Conservation (phyloP, 495 filamentous ascomycete species). For the Lasiosphaeris hirsuta region DNA sequence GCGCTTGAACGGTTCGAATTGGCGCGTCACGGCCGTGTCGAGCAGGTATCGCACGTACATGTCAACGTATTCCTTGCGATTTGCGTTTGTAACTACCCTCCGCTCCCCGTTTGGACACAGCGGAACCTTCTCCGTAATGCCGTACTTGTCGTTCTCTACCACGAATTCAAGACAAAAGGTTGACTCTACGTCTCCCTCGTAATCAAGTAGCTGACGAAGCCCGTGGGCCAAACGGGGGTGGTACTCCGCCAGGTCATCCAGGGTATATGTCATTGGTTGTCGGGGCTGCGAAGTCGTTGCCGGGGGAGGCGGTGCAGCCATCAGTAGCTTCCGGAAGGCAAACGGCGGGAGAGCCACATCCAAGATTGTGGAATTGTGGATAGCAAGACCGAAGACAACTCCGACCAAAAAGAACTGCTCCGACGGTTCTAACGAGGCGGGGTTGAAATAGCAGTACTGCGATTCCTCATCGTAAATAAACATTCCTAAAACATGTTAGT, state of each 20-base stretch:
- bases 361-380: conserved; percentile 95
- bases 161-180: conserved; percentile 85
- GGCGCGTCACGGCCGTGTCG: conserved; percentile 71
- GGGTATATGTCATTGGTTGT: conserved; percentile 63
- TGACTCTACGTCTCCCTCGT: conserved; percentile 77
- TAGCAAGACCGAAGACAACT: conserved; percentile 82
- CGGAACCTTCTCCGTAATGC: conserved; percentile 59
- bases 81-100: conserved; percentile 76
- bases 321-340: conserved; percentile 82
- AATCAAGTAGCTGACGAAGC: conserved; percentile 73
- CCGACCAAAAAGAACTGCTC: conserved; percentile 93
- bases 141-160: conserved; percentile 73
- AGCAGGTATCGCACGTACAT: conserved; percentile 79
- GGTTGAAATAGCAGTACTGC: conserved; percentile 92
- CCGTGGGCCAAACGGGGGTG: conserved; percentile 75
- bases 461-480: conserved; percentile 97
- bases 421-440: conserved; percentile 84
- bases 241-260: conserved; percentile 85
- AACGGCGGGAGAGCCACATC: conserved; percentile 92
- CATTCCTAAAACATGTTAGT: conserved; percentile 54
- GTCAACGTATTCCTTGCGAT: conserved; percentile 85
- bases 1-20: conserved; percentile 94
- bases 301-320: conserved; percentile 58
- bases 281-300: conserved; percentile 54
- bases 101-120: conserved; percentile 75